Percentiles rank a stretch among this genome's conserved stretches.
Conservation (phyloP, 2,329 filamentous ascomycete species). For the Epicoccum sorghinum region DNA sequence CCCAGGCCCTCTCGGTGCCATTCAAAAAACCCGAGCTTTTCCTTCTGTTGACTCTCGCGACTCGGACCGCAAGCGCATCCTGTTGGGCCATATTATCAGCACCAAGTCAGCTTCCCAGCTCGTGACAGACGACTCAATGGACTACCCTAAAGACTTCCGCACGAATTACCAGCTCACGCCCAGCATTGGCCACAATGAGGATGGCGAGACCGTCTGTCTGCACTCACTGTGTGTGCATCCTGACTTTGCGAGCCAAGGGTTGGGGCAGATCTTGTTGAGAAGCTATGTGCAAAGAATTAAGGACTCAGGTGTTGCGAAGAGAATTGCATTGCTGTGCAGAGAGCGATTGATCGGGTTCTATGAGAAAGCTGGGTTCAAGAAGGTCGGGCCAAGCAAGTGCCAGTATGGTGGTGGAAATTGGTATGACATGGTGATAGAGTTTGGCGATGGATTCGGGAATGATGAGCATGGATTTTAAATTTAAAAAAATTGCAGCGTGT, state of each 20-base stretch:
- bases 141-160: constrained; percentile 71
- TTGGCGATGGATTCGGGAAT: constrained; percentile 23
- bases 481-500: background rate
- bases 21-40: constrained; percentile 62
- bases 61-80: constrained; percentile 64
- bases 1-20: constrained; percentile 48
- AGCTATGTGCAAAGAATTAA: constrained; percentile 79
- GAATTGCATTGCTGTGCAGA: constrained; percentile 77
- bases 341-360: constrained; percentile 78
- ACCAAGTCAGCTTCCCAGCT: constrained; percentile 69
- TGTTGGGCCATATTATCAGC: constrained; percentile 79
- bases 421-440: constrained; percentile 73
- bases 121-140: constrained; percentile 80
- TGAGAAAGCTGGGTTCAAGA: constrained; percentile 72
- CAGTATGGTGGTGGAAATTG: constrained; percentile 80
- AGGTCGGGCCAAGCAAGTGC: constrained; percentile 70
- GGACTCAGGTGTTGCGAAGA: constrained; percentile 70
- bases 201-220: constrained; percentile 75
- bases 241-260: constrained; percentile 72
- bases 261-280: constrained; percentile 76
- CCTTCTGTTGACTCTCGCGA: constrained; percentile 65
- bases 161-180: constrained; percentile 46
- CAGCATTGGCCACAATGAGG: constrained; percentile 70
- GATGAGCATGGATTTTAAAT: constrained; percentile 18
- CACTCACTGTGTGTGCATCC: constrained; percentile 84